phyloP scores from a whole-genome alignment of 305 asterid genomes.

The Ilex paraguariensis region DNA sequence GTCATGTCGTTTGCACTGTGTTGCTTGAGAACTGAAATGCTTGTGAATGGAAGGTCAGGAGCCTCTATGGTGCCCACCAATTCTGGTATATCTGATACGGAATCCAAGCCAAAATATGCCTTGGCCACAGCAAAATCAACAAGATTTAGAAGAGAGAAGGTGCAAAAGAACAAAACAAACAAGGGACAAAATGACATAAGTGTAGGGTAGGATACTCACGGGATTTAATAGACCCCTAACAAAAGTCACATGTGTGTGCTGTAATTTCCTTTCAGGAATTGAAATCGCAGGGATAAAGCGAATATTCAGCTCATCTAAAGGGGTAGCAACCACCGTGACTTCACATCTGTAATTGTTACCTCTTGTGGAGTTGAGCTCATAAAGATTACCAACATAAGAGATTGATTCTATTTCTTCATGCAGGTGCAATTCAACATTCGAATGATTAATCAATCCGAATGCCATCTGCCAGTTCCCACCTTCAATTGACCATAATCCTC shows the following conservation, averaged over 20 bases:
- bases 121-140: conserved; percentile 27
- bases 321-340: conserved; percentile 78
- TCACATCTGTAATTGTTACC: conserved; percentile 70
- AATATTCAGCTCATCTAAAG: conserved; percentile 82
- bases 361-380: conserved; percentile 72
- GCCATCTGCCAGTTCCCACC: conserved; percentile 99
- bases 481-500: conserved; percentile 83
- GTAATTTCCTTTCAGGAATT: conserved; percentile 78
- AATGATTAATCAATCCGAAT: conserved; percentile 63
- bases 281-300: conserved; percentile 64
- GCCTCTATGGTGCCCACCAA: conserved; percentile 82
- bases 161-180: conserved; percentile 2
- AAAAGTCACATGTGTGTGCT: conserved; percentile 87
- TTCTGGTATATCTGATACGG: conserved; percentile 67
- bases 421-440: conserved; percentile 66
- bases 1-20: conserved; percentile 60
- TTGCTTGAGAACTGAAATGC: conserved; percentile 68
- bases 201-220: conserved; percentile 36
- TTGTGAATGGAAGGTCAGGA: conserved; percentile 65
- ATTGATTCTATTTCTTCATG: conserved; percentile 77
- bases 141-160: conserved; percentile 4
- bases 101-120: conserved; percentile 70
- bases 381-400: conserved; percentile 47
- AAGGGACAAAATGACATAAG: background rate
- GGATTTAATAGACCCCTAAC: conserved; percentile 82